Base-by-base conservation (phyloP, 208 protist species). In the Crithidia expoeki region DNA sequence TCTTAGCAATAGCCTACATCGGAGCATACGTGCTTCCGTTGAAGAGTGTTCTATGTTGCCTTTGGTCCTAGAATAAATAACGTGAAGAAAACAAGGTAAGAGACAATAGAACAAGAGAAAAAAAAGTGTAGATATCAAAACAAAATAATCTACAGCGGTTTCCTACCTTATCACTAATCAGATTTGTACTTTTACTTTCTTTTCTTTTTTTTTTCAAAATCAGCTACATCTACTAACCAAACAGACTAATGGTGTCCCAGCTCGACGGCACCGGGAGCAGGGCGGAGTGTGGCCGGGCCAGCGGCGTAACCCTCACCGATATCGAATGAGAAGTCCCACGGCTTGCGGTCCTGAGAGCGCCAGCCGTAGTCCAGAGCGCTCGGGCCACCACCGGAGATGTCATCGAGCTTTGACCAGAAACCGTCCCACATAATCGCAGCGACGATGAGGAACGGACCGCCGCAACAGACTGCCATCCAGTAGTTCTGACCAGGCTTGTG, bases 281-380 rank as follows among this genome's bases (percentile, higher is more conserved):
- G 86, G 51, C 89, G 88, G 25, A 74, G 63, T 19, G 82, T 83
- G 27, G 89, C 78, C 17, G 89, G 86, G 59, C 89, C 89, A 61
- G 89, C 89, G 33, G 84, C 89, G 68, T 91, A 95, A 11, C 90
- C 90, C 72, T 95, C 90, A 85, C 90, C 90, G 53, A 90, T 90
- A 67, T 92, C 87, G 65, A 95, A 95, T 40, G 84, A 78, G 75
- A 95, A 95, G 73, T 95, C 88, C 90, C 90, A 95, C 17, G 90
- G 90, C 80, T 95, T 90, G 44, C 84, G 74, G 66, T 90, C 87
- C 58, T 90, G 69, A 21, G 81, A 83, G 53, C 84, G 79, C 85
- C 84, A 92, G 52, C 86, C 88, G 55, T 93, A 93, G 65, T 95
- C 88, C 49, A 93, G 72, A 25, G 85, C 81, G 49, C 79, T 88